A percentile compares a stretch with the other conserved stretches of the same genome.
Evolutionary conservation across 257 asterid species (phyloP).

Genomic region (Penstemon barbatus): DNA sequence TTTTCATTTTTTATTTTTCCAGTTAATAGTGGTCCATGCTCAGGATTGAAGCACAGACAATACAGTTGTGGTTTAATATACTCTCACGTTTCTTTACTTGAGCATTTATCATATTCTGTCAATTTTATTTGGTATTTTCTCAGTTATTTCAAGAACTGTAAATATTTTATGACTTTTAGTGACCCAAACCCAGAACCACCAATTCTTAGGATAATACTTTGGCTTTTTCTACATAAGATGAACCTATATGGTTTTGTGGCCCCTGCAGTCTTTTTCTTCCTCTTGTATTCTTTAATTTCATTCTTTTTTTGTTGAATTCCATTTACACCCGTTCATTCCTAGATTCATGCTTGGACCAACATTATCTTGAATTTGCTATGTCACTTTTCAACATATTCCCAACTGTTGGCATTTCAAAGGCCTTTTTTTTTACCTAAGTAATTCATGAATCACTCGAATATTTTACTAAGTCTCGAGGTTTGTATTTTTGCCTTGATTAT

Average conservation of each 20-base stretch:
- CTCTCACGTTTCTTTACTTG: neutral
- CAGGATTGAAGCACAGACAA: no score
- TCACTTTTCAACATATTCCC: neutral
- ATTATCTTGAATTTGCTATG: conserved; percentile 1
- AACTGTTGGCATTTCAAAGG: conserved; percentile 14
- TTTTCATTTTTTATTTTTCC: no score
- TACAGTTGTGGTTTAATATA: neutral
- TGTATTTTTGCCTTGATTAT: neutral
- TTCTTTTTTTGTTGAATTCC: neutral
- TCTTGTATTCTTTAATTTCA: neutral
- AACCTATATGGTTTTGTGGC: neutral
- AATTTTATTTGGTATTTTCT: neutral
- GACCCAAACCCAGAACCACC: conserved; percentile 27
- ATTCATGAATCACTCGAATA: neutral
- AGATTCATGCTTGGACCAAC: neutral
- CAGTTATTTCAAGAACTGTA: conserved; percentile 11
- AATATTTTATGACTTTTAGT: conserved; percentile 9
- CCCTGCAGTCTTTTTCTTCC: neutral
- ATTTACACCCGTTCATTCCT: neutral
- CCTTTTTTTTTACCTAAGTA: neutral
- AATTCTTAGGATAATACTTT: conserved; percentile 29
- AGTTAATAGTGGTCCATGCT: no score
- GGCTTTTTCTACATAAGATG: conserved; percentile 18
- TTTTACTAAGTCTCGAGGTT: neutral
- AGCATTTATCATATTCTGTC: neutral